Base-by-base conservation (phyloP, 176 grass and related monocot species). In the Pontederia paniculata region DNA sequence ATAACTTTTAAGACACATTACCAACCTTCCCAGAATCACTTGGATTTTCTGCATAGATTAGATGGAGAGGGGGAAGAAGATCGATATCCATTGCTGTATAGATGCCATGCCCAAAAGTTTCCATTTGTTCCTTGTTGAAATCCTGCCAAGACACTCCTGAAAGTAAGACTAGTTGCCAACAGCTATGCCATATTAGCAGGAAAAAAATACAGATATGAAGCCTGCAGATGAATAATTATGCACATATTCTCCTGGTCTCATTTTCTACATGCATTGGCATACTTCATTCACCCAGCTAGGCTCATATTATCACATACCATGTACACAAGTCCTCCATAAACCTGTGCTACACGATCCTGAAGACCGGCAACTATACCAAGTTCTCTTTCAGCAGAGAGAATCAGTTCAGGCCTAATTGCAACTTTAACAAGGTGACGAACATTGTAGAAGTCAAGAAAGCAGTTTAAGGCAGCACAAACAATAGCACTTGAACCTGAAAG, bases 1-100 rank as follows among this genome's bases (percentile, higher is more conserved):
- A 37, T 37, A 3, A 37, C 28, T 5, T n/a, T 37, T 37, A 37
- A 6, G 28, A 37, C 28, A 37, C 7, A 37, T 37, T 37, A 67
- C 72, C 19, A 66, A 96, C 90, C 90, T 96, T 96, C 53, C 90
- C 82, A 43, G 82, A 96, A 63, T 96, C 90, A 8, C 85, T 89
- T 41, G 90, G 85, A 63, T 96, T 96, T 44, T 89, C 74, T 20
- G 82, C 74, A 51, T 96, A 86, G 17, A 96, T 96, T 41, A 96
- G 74, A 68, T 76, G 75, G 0, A 96, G 68, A 62, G 82, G 76
- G 56, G 85, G 90, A 18, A 89, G 82, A 65, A 89, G 64, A 66
- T 56, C 70, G 0, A 78, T 23, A 47, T 87, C 76, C 41, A 96
- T 70, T 3, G 70, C 79, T n/a, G 12, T 68, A 66, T 96, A 96